Conservation (phyloP, 768 basidiomycete genomes). For the Leccinum fibrillosum region DNA sequence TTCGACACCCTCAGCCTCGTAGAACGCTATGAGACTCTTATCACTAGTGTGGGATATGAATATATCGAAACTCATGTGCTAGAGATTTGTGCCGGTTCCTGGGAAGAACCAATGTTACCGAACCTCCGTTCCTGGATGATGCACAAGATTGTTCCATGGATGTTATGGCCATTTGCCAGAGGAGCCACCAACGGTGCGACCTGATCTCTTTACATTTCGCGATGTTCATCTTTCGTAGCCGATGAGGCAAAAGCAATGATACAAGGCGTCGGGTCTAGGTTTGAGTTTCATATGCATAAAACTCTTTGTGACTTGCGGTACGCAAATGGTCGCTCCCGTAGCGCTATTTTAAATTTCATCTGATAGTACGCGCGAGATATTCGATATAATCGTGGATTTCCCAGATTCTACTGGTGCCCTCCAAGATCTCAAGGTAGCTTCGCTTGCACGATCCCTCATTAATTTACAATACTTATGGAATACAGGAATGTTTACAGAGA, state of each 20-base stretch:
- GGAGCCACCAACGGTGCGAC: slow-evolving; percentile 54
- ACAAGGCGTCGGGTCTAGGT: slow-evolving; percentile 72
- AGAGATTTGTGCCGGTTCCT: slow-evolving; percentile 62
- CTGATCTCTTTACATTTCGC: slow-evolving; percentile 1
- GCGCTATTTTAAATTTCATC: background rate
- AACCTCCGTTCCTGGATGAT: slow-evolving; percentile 74
- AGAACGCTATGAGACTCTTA: slow-evolving; percentile 79
- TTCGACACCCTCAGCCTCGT: slow-evolving; percentile 73
- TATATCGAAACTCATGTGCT: slow-evolving; percentile 76
- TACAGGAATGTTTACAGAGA: slow-evolving; percentile 72
- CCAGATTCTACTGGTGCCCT: slow-evolving; percentile 85
- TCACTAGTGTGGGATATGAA: slow-evolving; percentile 82
- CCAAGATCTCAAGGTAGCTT: slow-evolving; percentile 73
- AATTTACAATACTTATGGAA: background rate
- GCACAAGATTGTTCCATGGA: slow-evolving; percentile 78
- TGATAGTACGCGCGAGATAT: slow-evolving; percentile 76
- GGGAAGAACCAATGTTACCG: slow-evolving; percentile 63
- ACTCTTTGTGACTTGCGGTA: slow-evolving; percentile 85
- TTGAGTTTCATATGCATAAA: slow-evolving; percentile 93
- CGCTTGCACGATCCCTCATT: background rate
- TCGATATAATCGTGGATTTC: slow-evolving; percentile 94
- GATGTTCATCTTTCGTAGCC: slow-evolving; percentile 35
- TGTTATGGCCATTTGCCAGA: slow-evolving; percentile 75
- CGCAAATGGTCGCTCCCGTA: slow-evolving; percentile 19
- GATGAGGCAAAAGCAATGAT: slow-evolving; percentile 72